A percentile compares a stretch with the other conserved stretches of the same genome.
Evolutionary conservation across 306 rosid genomes (phyloP).

Genomic region (Lathyrus oleraceus): DNA sequence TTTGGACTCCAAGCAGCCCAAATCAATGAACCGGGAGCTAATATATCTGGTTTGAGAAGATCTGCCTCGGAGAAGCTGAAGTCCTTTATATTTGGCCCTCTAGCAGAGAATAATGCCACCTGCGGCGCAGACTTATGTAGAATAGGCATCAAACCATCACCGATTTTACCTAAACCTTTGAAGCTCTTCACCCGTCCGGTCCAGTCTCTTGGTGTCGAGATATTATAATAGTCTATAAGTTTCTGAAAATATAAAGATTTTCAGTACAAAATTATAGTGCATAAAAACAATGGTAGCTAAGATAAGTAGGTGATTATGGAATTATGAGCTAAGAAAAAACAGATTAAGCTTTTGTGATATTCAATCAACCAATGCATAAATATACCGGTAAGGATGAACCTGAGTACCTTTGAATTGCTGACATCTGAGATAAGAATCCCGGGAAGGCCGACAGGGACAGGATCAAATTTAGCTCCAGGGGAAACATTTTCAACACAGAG

Average conservation of each 20-base stretch:
- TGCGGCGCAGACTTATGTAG: constrained; percentile 97
- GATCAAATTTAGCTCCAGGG: constrained; percentile 93
- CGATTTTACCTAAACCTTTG: constrained; percentile 77
- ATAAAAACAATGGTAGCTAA: constrained; percentile 10
- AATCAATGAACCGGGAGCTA: constrained; percentile 97
- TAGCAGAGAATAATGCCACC: constrained; percentile 92
- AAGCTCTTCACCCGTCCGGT: constrained; percentile 93
- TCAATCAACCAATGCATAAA: constrained; percentile 13
- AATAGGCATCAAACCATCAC: constrained; percentile 86
- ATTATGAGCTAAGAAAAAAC: constrained; percentile 5
- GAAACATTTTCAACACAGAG: constrained; percentile 90
- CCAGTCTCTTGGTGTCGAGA: constrained; percentile 94
- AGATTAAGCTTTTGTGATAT: constrained; percentile 9
- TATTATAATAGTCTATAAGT: constrained; percentile 85
- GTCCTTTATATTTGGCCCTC: constrained; percentile 95
- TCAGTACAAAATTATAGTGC: constrained; percentile 28
- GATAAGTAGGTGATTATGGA: constrained; percentile 23
- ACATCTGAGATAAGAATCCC: constrained; percentile 86
- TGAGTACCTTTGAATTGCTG: constrained; percentile 75
- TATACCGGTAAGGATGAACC: constrained; percentile 14
- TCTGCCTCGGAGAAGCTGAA: constrained; percentile 95
- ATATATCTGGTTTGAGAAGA: constrained; percentile 97
- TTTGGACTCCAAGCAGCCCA: constrained; percentile 99
- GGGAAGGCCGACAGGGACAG: constrained; percentile 89
- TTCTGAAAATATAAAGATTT: constrained; percentile 55